Evolutionary conservation across 2,329 filamentous ascomycete species (phyloP).

Genomic region (Laburnicola sp.): DNA sequence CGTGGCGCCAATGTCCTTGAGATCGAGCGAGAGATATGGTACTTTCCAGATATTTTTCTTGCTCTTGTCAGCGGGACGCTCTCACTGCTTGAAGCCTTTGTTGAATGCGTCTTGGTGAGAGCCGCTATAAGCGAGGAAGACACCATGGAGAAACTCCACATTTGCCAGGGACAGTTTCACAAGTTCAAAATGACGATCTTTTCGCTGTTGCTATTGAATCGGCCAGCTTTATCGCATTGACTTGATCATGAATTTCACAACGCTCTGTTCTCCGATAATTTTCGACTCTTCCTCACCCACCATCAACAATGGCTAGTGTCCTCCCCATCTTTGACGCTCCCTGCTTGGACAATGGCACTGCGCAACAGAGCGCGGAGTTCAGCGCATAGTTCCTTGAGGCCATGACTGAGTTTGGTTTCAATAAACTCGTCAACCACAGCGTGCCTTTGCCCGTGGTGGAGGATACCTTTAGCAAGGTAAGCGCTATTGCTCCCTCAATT

Average conservation of each 20-base stretch:
- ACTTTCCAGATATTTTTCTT: constrained; percentile 74
- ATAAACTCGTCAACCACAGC: constrained; percentile 1
- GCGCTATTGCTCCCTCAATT: neutral
- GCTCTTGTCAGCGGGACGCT: constrained; percentile 59
- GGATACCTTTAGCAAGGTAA: constrained; percentile 1
- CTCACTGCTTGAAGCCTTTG: constrained; percentile 75
- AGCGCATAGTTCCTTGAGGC: neutral
- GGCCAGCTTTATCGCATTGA: neutral
- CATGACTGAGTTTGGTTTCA: neutral
- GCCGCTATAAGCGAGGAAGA: constrained; percentile 90
- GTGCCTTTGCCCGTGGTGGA: neutral
- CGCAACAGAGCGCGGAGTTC: neutral
- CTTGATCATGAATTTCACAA: neutral
- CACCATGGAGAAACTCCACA: constrained; percentile 37
- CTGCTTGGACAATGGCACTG: neutral
- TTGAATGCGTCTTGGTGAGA: constrained; percentile 96
- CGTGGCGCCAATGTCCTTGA: constrained; percentile 89
- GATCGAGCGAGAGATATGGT: constrained; percentile 91
- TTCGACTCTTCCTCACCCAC: neutral
- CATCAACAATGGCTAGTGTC: neutral
- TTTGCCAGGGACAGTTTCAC: neutral
- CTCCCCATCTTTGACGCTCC: neutral
- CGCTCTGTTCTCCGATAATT: neutral
- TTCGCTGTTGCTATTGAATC: neutral
- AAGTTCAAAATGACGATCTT: neutral